Evolutionary conservation across 1,284 basidiomycete species (phyloP).

Genomic region (Austroboletus olivaceoglutinosus): DNA sequence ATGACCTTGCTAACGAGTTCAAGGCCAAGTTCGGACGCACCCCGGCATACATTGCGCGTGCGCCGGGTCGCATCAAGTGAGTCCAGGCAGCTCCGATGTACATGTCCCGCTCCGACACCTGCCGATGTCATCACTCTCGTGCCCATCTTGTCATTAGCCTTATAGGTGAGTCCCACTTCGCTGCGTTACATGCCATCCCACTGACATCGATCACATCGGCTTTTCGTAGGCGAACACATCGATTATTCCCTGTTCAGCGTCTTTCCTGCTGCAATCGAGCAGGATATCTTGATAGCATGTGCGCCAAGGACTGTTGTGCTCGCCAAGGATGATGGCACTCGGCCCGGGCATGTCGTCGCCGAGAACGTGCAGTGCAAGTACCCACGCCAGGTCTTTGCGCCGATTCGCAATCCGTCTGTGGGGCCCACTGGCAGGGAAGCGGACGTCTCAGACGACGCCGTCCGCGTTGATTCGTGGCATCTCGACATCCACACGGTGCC

Average conservation of each 20-base stretch:
- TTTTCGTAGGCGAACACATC: slow-evolving; percentile 72
- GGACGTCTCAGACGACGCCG: slow-evolving; percentile 36
- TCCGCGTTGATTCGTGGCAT: slow-evolving; percentile 58
- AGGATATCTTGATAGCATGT: slow-evolving; percentile 83
- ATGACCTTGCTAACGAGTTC: slow-evolving; percentile 62
- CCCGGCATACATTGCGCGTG: slow-evolving; percentile 72
- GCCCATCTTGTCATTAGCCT: slow-evolving; percentile 19
- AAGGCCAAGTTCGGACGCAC: slow-evolving; percentile 60
- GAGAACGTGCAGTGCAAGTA: slow-evolving; percentile 70
- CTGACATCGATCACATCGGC: neutral
- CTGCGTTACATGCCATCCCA: neutral
- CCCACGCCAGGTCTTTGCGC: slow-evolving; percentile 54
- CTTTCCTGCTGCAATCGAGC: slow-evolving; percentile 80
- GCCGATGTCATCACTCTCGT: neutral
- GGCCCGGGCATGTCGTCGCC: slow-evolving; percentile 52
- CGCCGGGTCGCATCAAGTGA: slow-evolving; percentile 84
- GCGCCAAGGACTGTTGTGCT: slow-evolving; percentile 44
- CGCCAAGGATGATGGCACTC: slow-evolving; percentile 6
- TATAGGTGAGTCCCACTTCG: slow-evolving; percentile 28
- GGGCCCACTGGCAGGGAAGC: slow-evolving; percentile 18
- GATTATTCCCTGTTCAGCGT: slow-evolving; percentile 83
- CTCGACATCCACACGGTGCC: slow-evolving; percentile 70
- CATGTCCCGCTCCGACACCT: neutral
- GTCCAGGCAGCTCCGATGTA: no score
- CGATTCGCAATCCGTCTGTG: slow-evolving; percentile 35